Evolutionary conservation across 2,329 filamentous ascomycete species (phyloP).

Genomic region (Truncatella angustata): DNA sequence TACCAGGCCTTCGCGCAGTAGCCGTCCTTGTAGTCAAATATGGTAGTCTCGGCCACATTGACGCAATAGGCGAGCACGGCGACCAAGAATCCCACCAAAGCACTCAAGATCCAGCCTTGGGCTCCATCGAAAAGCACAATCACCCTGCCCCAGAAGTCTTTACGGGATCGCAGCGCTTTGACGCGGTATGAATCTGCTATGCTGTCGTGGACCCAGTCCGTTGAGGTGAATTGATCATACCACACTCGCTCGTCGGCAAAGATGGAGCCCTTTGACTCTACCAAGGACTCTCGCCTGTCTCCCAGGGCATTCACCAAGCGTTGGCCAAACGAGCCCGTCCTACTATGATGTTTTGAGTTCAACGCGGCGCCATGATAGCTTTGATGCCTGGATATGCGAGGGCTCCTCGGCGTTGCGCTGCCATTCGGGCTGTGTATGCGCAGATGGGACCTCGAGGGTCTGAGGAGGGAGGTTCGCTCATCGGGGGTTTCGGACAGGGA

Average conservation of each 20-base stretch:
- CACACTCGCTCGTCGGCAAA: conserved; percentile 85
- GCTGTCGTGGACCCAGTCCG: conserved; percentile 97
- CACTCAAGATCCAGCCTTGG: conserved; percentile 93
- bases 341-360: conserved; percentile 49
- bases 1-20: conserved; percentile 76
- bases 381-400: conserved; percentile 36
- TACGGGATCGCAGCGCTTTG: conserved; percentile 76
- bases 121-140: conserved; percentile 77
- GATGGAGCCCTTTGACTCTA: conserved; percentile 64
- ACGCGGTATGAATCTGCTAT: conserved; percentile 92
- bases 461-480: conserved; percentile 44
- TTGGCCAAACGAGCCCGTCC: conserved; percentile 57
- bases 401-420: conserved; percentile 19
- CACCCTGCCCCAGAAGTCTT: conserved; percentile 80
- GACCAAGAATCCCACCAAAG: conserved; percentile 81
- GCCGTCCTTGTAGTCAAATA: conserved; percentile 91
- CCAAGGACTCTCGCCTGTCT: conserved; percentile 56
- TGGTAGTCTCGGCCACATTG: conserved; percentile 77
- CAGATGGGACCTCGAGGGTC: conserved; percentile 38
- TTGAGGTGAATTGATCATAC: conserved; percentile 98
- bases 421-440: conserved; percentile 34
- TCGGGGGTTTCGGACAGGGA: conserved; percentile 30
- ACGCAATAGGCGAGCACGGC: conserved; percentile 86
- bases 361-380: conserved; percentile 37
- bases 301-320: conserved; percentile 62